Base-by-base conservation (phyloP, 2,329 filamentous ascomycete genomes). In the Epichloe gansuensis region DNA sequence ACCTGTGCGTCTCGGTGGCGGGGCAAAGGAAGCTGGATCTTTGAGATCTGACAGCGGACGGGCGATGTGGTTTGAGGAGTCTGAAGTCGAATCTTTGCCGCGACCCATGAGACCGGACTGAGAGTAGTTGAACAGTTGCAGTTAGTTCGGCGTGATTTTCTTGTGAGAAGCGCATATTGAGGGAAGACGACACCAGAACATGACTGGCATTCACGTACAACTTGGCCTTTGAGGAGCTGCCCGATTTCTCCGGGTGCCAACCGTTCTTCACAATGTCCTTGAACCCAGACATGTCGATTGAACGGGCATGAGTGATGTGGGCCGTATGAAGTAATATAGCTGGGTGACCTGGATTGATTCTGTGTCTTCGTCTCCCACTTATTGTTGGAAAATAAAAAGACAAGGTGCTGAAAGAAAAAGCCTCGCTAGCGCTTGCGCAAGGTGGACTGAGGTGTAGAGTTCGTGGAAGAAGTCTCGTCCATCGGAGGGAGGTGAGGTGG, bases 21-120 rank as follows among this genome's bases (percentile, higher is more conserved):
- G 88, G 2, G 80, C 88, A 64, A 95, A 95, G 15, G 81, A 78
- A 1, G 80, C 67, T 1, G 88, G 90, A 63, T 95, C 89, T 64
- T 81, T 83, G 34, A 95, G 75, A 3, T 80, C 75, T 8, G 81
- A 75, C 44, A 94, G 70, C 1, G 90, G 89, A 15, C 75, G 74
- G 35, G 78, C 69, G 45, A 69, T 66, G 58, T 74, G 72, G 52
- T 67, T 59, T 21, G 55, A 48, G 12, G 58, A 57, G 15, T 45
- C 28, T 13, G 28, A 38, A n/a, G 48, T n/a, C 4, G 47, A 21
- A 42, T 64, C 62, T 35, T 70, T 69, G 50, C 67, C 67, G 54
- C 73, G 70, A 44, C 71, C 69, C 15, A 78, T 59, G 31, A 78
- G 64, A 13, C 71, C 66, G 61, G 72, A 75, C 75, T 78, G 56